phyloP scores from a whole-genome alignment of 1,284 basidiomycete species.

The Marasmius sp. region DNA sequence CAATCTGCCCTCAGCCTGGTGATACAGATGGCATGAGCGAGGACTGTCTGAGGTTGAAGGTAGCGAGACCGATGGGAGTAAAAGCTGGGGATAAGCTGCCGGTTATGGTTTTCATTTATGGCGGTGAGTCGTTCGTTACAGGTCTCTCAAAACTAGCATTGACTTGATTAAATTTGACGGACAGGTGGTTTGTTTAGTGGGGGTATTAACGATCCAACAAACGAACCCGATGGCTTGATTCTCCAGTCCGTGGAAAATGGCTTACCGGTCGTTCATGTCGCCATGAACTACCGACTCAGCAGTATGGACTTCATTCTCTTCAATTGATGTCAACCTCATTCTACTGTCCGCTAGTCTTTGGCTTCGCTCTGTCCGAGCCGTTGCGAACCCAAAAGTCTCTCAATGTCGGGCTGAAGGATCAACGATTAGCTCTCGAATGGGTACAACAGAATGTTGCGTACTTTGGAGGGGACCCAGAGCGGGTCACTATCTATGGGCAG shows the following conservation, averaged over 20 bases:
- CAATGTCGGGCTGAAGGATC: slow-evolving; percentile 5
- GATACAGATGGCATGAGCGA: not conserved
- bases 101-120: slow-evolving; percentile 5
- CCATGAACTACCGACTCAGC: slow-evolving; percentile 5
- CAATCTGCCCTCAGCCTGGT: not conserved
- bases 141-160: not conserved
- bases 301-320: not conserved
- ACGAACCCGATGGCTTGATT: not conserved
- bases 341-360: not conserved
- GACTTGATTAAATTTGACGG: not conserved
- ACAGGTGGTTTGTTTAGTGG: slow-evolving; percentile 4
- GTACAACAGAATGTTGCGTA: not conserved
- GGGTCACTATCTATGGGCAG: not conserved
- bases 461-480: slow-evolving; percentile 1
- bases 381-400: not conserved
- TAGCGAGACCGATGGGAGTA: not conserved
- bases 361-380: slow-evolving; percentile 1
- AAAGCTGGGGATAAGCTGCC: not conserved
- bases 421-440: slow-evolving; percentile 6
- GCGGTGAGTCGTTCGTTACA: not conserved
- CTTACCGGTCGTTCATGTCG: slow-evolving; percentile 1
- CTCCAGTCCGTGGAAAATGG: slow-evolving; percentile 1
- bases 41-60: slow-evolving; percentile 5
- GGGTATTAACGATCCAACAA: not conserved
- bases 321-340: not conserved